Evolutionary conservation across 805 yeast species (phyloP).

Genomic region (Myxozyma neotropica): DNA sequence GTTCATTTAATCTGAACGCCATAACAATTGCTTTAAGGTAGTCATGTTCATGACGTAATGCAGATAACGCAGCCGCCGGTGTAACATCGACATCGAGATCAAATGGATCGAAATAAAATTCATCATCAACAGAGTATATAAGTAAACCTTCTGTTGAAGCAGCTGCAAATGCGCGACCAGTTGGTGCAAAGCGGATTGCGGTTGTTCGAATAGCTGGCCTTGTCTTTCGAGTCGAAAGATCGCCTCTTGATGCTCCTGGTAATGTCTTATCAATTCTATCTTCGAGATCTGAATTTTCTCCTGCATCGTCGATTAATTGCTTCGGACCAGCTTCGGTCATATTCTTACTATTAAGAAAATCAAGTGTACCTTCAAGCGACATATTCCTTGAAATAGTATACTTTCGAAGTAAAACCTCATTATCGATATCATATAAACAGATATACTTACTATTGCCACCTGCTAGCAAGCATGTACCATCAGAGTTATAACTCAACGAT

Average conservation of each 20-base stretch:
- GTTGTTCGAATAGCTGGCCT: slow-evolving; percentile 85
- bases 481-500: slow-evolving; percentile 80
- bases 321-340: slow-evolving; percentile 88
- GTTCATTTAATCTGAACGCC: slow-evolving; percentile 92
- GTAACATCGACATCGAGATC: slow-evolving; percentile 93
- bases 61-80: slow-evolving; percentile 69
- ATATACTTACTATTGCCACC: slow-evolving; percentile 92
- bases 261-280: slow-evolving; percentile 73
- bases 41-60: slow-evolving; percentile 53
- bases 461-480: slow-evolving; percentile 84
- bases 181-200: slow-evolving; percentile 80
- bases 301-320: slow-evolving; percentile 79
- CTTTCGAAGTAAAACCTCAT: slow-evolving; percentile 80
- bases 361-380: slow-evolving; percentile 86
- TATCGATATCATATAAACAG: slow-evolving; percentile 86
- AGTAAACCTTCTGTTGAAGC: slow-evolving; percentile 93
- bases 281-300: slow-evolving; percentile 82
- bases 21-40: slow-evolving; percentile 80
- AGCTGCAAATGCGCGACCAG: slow-evolving; percentile 87
- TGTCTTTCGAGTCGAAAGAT: slow-evolving; percentile 70
- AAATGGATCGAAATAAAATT: slow-evolving; percentile 84
- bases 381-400: slow-evolving; percentile 86
- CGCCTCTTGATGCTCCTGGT: slow-evolving; percentile 88
- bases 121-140: slow-evolving; percentile 76
- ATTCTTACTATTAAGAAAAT: slow-evolving; percentile 72